These are phyloP conservation scores for Mortierella sp. DNA, from an alignment of 371 early-diverging fungal species.

Conservation along the genomic window DNA sequence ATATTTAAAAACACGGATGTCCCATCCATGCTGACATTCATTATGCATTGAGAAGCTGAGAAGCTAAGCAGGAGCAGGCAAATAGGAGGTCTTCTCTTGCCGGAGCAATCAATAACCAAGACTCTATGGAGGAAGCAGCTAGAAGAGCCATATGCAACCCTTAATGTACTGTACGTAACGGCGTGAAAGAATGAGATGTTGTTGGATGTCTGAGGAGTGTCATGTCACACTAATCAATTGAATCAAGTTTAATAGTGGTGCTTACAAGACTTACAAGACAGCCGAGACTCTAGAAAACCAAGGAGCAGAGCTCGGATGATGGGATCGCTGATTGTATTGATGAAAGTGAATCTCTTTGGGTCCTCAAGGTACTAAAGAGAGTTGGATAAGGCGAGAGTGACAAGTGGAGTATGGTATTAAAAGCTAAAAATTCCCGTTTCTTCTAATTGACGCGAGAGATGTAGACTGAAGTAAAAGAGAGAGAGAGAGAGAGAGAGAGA, in stretches of 20 bases:
- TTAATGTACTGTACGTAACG: not conserved
- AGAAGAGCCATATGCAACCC: not conserved
- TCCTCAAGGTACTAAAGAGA: not conserved
- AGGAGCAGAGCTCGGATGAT: not conserved
- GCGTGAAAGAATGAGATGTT: not conserved
- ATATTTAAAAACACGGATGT: conserved; percentile 14
- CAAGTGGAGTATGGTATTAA: not conserved
- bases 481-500: conserved; percentile 1
- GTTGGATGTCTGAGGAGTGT: too few relatives aligned
- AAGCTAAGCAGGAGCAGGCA: conserved; percentile 13
- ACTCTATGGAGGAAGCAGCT: not conserved
- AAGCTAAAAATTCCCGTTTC: conserved; percentile 10
- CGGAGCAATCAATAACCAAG: not conserved
- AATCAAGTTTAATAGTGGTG: not conserved
- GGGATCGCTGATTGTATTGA: not conserved
- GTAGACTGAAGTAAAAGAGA: conserved; percentile 3
- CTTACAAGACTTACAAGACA: conserved; percentile 1
- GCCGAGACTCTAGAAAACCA: not conserved
- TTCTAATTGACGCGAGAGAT: conserved; percentile 5
- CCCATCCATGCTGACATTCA: conserved; percentile 8
- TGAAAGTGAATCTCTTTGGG: not conserved
- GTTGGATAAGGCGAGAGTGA: not conserved
- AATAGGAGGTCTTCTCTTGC: conserved; percentile 12
- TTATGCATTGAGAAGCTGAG: conserved; percentile 14
- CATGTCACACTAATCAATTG: not conserved